Conservation (phyloP, 176 grass and related monocot species). For the Areca catechu region DNA sequence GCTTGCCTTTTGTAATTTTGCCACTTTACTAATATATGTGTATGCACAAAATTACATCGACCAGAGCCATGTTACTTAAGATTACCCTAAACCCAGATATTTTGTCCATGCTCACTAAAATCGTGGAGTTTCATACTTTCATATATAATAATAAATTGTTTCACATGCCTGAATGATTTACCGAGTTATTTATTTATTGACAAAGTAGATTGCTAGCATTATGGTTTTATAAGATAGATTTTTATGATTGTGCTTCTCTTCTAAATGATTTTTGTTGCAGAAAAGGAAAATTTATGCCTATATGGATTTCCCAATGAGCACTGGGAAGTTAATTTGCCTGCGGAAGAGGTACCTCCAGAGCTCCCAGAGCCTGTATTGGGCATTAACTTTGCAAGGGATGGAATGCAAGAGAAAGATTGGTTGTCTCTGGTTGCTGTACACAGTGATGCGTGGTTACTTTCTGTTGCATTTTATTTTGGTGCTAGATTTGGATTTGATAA, state of each 20-base stretch:
- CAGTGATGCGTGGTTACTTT: conserved; percentile 80
- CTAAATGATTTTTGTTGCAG: conserved; percentile 34
- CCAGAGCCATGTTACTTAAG: too few species aligned
- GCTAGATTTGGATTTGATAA: conserved; percentile 92
- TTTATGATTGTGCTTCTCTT: conserved; percentile 12
- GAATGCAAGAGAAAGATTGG: conserved; percentile 99
- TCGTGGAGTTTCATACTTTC: too few species aligned
- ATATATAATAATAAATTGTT: too few species aligned
- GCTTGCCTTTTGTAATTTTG: too few species aligned
- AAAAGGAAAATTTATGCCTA: conserved; percentile 89
- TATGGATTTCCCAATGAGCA: conserved; percentile 93
- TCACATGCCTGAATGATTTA: too few species aligned
- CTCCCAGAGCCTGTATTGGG: conserved; percentile 89
- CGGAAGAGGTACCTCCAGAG: conserved; percentile 93
- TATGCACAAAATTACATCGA: too few species aligned
- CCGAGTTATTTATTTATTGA: too few species aligned
- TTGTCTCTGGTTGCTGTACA: conserved; percentile 89
- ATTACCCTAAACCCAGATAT: too few species aligned
- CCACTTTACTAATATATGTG: too few species aligned
- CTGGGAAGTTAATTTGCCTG: conserved; percentile 97
- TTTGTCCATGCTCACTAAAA: too few species aligned
- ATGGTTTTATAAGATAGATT: neutral
- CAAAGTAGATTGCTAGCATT: too few species aligned
- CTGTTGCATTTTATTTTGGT: conserved; percentile 96
- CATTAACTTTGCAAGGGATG: conserved; percentile 96